phyloP scores from a whole-genome alignment of 164 flowering plant species.

The grape (Vitis vinifera) region DNA sequence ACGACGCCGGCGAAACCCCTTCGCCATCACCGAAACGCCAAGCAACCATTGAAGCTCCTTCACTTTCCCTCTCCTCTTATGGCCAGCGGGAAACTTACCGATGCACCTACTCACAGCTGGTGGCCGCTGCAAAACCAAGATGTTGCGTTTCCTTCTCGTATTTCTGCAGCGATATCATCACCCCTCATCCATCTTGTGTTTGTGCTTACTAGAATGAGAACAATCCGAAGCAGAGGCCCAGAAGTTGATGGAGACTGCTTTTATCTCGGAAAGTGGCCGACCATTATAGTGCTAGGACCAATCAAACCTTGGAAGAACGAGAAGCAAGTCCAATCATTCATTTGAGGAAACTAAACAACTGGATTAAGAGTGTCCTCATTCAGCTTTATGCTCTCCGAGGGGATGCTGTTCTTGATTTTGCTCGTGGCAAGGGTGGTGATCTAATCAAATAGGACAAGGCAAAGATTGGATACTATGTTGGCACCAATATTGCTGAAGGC shows the following conservation, averaged over 20 bases:
- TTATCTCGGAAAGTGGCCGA: conserved; percentile 69
- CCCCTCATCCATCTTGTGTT: conserved; percentile 26
- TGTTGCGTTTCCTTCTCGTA: conserved; percentile 51
- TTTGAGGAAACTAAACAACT: conserved; percentile 87
- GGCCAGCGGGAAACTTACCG: conserved; percentile 29
- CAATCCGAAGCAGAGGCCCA: no score
- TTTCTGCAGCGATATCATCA: conserved; percentile 35
- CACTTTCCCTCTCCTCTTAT: conserved; percentile 21
- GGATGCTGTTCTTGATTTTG: conserved; percentile 94
- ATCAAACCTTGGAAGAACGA: conserved; percentile 85
- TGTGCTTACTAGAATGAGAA: no score
- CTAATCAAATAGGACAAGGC: conserved; percentile 99
- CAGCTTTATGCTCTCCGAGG: conserved; percentile 80
- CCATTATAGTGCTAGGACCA: conserved; percentile 92
- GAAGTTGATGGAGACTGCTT: no score
- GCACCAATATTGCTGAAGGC: conserved; percentile 95
- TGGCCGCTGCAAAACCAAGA: conserved; percentile 26
- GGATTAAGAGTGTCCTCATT: conserved; percentile 96
- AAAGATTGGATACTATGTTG: conserved; percentile 89
- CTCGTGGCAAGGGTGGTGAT: conserved; percentile 99
- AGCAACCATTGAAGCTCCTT: conserved; percentile 29
- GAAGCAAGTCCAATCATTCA: conserved; percentile 95
- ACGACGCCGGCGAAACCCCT: no score
- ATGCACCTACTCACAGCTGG: conserved; percentile 48
- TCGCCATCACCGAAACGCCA: conserved; percentile 3